Base-by-base conservation (phyloP, 345 rosid genomes). In the Euphorbia peplus region DNA sequence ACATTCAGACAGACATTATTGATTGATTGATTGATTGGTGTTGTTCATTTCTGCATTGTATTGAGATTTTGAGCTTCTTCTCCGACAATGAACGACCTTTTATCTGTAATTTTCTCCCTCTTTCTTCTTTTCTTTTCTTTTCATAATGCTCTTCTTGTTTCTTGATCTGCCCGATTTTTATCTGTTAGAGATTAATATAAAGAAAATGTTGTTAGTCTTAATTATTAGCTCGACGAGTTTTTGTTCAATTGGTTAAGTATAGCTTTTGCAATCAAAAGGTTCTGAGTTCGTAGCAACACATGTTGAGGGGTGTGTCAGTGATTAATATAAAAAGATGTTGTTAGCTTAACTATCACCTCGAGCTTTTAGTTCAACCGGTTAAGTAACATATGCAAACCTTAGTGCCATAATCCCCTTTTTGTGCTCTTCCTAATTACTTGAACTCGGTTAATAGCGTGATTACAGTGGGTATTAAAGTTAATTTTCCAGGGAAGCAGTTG, bases 51-150 rank as follows among this genome's bases (percentile, higher is more conserved):
- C 35, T 64, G 39, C 1, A 46, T 46, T 7, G 21, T 1, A 18
- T 35, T 22, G n/a, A 37, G 48, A 22, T 56, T 57, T 76, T 77
- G 54, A 69, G 59, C 63, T 76, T 48, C 39, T 68, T 72, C 78
- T 78, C 67, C 79, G 15, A 80, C 78, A 68, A 88, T 90, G 97
- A 90, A 88, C 81, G 90, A 90, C 84, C 97, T 90, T 79, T 73
- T 90, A 66, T 73, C 86, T 88, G 97, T 88, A 83, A 78, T 58
- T 70, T 50, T 24, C 58, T 26, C 25, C 44, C 56, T 24, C 16
- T 32, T 52, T 51, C 54, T 48, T 4, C 28, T 32, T 26, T 55
- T 50, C 13, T 66, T 26, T 32, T 13, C 32, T 50, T 73, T 57
- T 26, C 24, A 42, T 21, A 19, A 69, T 73, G 53, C n/a, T 66